Base-by-base conservation (phyloP, 2,329 filamentous ascomycete genomes). In the Leptosphaerulina australis region DNA sequence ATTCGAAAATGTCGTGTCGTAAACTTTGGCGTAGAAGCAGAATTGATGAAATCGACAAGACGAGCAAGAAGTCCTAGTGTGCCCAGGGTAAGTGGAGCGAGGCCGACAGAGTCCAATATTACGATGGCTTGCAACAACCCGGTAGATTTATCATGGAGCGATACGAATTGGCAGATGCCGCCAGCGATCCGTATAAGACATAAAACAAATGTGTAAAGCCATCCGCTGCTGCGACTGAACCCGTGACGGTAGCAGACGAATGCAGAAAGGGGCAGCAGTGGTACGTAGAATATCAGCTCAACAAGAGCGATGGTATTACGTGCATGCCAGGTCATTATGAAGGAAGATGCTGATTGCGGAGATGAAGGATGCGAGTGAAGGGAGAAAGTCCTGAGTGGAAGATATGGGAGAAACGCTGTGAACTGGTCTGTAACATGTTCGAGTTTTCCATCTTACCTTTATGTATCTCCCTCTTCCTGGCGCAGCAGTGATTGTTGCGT, bases 171-270 rank as follows among this genome's bases (percentile, higher is more conserved):
- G 50, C 81, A 74, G 31, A 74, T 59, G 5, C 77, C 70, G 29
- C 81, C 82, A 15, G 81, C 60, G 35, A 84, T 74, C 29, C 83
- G 79, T 10, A 77, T 67, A 5, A 82, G 53, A 22, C 76, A 77
- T 62, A 86, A 81, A 24, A 83, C 59, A 35, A 80, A 60, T 5
- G 84, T 72, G 62, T 79, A 83, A 10, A 81, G 58, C 78, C 81
- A 85, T 31, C 81, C 82, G 0, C 76, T 71, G 47, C 70, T 76
- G 33, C 72, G 73, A 3, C 67, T 59, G 34, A 75, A 65, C 22
- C 75, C 75, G 61, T 76, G 75, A 14, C 66, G 69, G 26, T 48
- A 53, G 51, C 67, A 69, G 29, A 76, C 53, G 44, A 62, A 64
- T 6, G 56, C 22, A 1, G 72, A 59, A 2, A 68, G 33, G 20